A percentile compares a stretch with the other conserved stretches of the same genome.
Conservation (phyloP, 768 basidiomycete genomes). For the Pulveroboletus sp. region DNA sequence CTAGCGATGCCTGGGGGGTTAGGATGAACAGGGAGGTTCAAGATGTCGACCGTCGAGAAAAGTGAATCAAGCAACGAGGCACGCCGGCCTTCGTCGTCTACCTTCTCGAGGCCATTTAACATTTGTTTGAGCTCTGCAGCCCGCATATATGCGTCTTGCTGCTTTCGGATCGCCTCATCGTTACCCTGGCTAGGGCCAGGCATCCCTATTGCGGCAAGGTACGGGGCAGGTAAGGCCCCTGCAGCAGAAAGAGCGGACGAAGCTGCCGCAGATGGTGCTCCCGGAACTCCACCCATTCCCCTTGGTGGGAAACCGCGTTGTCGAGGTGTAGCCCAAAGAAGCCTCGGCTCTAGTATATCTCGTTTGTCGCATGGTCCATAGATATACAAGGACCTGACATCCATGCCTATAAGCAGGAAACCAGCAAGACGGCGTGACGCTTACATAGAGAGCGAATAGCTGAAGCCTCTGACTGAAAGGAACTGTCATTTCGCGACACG, state of each 20-base stretch:
- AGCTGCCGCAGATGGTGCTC: constrained; percentile 19
- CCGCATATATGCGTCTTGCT: constrained; percentile 47
- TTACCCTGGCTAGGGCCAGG: constrained; percentile 20
- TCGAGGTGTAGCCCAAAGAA: constrained; percentile 73
- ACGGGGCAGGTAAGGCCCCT: constrained; percentile 14
- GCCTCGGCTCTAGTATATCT: constrained; percentile 54
- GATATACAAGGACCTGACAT: constrained; percentile 59
- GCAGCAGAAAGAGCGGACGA: constrained; percentile 7
- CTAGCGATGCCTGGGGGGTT: constrained; percentile 65
- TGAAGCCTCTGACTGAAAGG: constrained; percentile 38
- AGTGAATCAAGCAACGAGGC: constrained; percentile 66
- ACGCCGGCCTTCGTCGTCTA: constrained; percentile 73
- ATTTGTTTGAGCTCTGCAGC: constrained; percentile 66
- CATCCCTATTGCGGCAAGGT: constrained; percentile 18
- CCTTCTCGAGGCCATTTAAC: constrained; percentile 65
- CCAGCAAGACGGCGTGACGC: constrained; percentile 10
- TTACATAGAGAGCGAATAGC: constrained; percentile 63
- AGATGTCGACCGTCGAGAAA: constrained; percentile 64
- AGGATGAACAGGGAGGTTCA: constrained; percentile 66
- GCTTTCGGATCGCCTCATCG: constrained; percentile 24
- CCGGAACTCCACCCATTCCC: constrained; percentile 8
- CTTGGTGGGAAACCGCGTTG: constrained; percentile 50
- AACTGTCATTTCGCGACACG: background rate
- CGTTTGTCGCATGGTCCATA: constrained; percentile 65
- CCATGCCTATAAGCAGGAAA: background rate